Conservation (phyloP, 2,329 filamentous ascomycete species). For the Diaporthe caulivora region DNA sequence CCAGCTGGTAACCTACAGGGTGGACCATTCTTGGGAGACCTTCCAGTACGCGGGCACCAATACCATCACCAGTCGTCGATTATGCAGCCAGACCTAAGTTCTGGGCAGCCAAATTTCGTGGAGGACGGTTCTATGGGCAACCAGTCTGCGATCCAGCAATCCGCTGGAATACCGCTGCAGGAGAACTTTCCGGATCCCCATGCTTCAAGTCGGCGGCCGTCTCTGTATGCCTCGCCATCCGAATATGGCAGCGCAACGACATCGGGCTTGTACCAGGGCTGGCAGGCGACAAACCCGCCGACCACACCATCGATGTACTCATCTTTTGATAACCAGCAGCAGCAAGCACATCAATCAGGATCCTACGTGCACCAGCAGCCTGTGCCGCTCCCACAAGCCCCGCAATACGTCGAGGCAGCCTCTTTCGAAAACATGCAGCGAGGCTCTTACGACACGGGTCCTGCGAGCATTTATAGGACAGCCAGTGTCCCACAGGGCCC, state of each 20-base stretch:
- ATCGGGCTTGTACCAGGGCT: constrained; percentile 56
- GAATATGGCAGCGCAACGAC: constrained; percentile 59
- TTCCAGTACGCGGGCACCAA: constrained; percentile 58
- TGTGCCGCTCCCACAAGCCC: constrained; percentile 45
- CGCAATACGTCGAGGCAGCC: constrained; percentile 45
- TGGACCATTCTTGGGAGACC: constrained; percentile 55
- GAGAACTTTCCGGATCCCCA: constrained; percentile 61
- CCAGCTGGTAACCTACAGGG: constrained; percentile 49
- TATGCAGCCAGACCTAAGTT: constrained; percentile 55
- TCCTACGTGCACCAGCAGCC: constrained; percentile 47
- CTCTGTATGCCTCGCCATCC: constrained; percentile 55
- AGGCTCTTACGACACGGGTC: constrained; percentile 44
- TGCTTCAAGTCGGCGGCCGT: constrained; percentile 59
- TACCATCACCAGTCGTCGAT: constrained; percentile 53
- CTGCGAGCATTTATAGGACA: constrained; percentile 45
- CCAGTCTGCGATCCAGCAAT: constrained; percentile 51
- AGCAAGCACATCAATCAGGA: constrained; percentile 43
- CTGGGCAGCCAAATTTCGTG: constrained; percentile 56
- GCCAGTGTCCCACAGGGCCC: constrained; percentile 41
- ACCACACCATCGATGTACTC: constrained; percentile 59
- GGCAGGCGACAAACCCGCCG: constrained; percentile 59
- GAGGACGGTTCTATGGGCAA: constrained; percentile 52
- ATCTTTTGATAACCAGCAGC: constrained; percentile 55
- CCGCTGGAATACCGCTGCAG: constrained; percentile 54
- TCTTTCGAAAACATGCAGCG: constrained; percentile 48